Conservation (phyloP, 73 alveolate genomes). For the Uronychia setigera region DNA sequence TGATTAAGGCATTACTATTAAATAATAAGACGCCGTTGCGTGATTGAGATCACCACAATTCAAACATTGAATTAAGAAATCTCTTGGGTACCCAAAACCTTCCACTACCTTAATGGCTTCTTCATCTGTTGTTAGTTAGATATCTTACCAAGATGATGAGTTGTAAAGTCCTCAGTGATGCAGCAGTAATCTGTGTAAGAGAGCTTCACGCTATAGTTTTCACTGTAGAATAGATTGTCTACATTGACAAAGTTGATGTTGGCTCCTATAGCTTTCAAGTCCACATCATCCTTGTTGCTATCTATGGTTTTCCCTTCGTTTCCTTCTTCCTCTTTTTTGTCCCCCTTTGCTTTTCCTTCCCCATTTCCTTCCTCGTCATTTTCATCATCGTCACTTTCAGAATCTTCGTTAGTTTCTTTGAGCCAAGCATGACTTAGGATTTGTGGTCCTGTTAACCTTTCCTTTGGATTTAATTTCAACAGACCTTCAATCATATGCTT, state of each 20-base stretch:
- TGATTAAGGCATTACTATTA: conserved; percentile 48
- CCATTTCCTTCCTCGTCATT: not conserved
- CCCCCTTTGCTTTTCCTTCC: conserved; percentile 1
- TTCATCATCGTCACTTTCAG: conserved; percentile 54
- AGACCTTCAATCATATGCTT: conserved; percentile 25
- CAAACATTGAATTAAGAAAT: conserved; percentile 59
- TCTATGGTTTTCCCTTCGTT: not conserved
- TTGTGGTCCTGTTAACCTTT: conserved; percentile 80
- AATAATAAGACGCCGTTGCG: conserved; percentile 83
- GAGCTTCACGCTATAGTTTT: conserved; percentile 25
- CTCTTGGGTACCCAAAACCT: conserved; percentile 55
- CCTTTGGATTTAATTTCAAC: conserved; percentile 66
- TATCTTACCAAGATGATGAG: conserved; percentile 41
- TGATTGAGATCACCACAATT: conserved; percentile 73
- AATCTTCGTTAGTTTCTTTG: conserved; percentile 64
- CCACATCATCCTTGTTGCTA: not conserved
- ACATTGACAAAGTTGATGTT: conserved; percentile 57
- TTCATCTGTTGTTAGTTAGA: too few species aligned
- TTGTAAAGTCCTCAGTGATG: conserved; percentile 45
- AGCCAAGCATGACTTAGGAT: conserved; percentile 92
- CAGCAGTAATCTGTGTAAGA: conserved; percentile 59
- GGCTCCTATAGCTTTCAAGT: conserved; percentile 23
- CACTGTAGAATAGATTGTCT: conserved; percentile 48
- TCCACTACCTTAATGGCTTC: conserved; percentile 37
- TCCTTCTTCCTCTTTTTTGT: not conserved